A percentile compares a stretch with the other conserved stretches of the same genome.
Conservation (phyloP, 306 rosid genomes). For the Parietaria judaica region DNA sequence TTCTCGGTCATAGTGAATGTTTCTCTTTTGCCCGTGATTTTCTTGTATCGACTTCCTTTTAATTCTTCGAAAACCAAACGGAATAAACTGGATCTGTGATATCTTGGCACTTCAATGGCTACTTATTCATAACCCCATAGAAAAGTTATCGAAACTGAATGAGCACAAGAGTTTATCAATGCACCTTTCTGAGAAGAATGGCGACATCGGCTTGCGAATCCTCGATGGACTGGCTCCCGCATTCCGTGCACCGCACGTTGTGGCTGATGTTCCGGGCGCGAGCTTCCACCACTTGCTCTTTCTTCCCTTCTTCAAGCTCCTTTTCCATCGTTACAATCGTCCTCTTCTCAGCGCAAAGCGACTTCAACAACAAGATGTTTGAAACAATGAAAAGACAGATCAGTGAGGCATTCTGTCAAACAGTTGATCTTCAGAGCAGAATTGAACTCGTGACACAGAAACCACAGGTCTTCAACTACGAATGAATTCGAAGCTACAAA, state of each 20-base stretch:
- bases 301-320: constrained; percentile 53
- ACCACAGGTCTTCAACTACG: too few relatives aligned
- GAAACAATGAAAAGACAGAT: neutral
- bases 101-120: too few relatives aligned
- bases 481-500: too few relatives aligned
- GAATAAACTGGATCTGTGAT: too few relatives aligned
- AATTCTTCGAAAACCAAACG: too few relatives aligned
- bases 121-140: too few relatives aligned
- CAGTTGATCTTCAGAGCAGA: constrained; percentile 20
- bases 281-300: constrained; percentile 49
- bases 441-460: too few relatives aligned
- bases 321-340: constrained; percentile 40
- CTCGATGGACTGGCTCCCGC: constrained; percentile 98
- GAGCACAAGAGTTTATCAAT: too few relatives aligned
- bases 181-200: constrained; percentile 82
- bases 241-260: constrained; percentile 90
- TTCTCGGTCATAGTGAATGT: too few relatives aligned
- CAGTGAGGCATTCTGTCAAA: constrained; percentile 38
- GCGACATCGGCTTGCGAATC: constrained; percentile 97
- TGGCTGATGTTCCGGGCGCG: constrained; percentile 87
- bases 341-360: neutral
- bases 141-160: too few relatives aligned
- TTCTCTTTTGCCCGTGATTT: too few relatives aligned
- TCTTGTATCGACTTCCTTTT: too few relatives aligned
- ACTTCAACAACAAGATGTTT: neutral